Evolutionary conservation across 2,329 filamentous ascomycete genomes (phyloP).

Genomic region (Penicillium sp.): DNA sequence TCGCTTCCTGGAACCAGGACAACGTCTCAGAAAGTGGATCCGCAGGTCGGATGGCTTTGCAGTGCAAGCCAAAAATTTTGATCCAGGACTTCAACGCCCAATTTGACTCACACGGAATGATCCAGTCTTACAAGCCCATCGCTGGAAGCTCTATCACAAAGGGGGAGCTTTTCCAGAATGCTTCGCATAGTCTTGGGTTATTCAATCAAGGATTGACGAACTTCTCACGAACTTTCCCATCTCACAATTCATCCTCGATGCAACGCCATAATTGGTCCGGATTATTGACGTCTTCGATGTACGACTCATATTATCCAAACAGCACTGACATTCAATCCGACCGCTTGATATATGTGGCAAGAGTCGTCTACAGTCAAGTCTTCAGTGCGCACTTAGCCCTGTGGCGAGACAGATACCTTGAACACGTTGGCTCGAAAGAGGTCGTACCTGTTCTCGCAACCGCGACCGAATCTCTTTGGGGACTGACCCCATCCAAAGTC

Average conservation of each 20-base stretch:
- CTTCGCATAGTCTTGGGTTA: conserved; percentile 8
- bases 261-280: conserved; percentile 11
- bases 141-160: conserved; percentile 9
- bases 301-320: conserved; percentile 6
- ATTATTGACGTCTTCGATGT: conserved; percentile 12
- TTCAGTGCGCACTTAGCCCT: conserved; percentile 20
- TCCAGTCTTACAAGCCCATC: conserved; percentile 9
- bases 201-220: conserved; percentile 14
- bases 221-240: background rate
- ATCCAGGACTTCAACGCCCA: conserved; percentile 15
- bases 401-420: conserved; percentile 16
- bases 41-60: conserved; percentile 5
- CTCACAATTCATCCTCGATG: background rate
- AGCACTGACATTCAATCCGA: background rate
- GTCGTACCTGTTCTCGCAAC: background rate
- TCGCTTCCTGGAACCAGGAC: conserved; percentile 1
- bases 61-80: conserved; percentile 12
- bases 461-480: conserved; percentile 12
- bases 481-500: conserved; percentile 14
- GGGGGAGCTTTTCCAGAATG: conserved; percentile 18
- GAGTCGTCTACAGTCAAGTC: conserved; percentile 15
- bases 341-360: conserved; percentile 6
- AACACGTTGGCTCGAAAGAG: background rate
- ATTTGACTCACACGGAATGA: conserved; percentile 14
- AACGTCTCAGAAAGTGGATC: background rate